Evolutionary conservation across 306 rosid genomes (phyloP).

Genomic region (Phaseolus lunatus): DNA sequence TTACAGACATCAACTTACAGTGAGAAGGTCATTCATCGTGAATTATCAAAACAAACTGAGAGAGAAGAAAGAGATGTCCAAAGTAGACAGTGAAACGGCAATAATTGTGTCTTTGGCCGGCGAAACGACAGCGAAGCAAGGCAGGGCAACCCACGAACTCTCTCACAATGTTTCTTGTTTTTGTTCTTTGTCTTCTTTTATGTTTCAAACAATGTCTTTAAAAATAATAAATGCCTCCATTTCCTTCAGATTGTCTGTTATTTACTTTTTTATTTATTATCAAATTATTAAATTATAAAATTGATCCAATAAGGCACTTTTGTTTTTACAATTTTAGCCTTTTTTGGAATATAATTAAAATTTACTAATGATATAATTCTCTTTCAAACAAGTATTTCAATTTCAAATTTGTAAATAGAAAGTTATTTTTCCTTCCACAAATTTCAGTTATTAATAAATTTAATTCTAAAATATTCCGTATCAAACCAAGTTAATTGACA

Average conservation of each 20-base stretch:
- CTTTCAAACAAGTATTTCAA: not conserved
- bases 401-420: no score
- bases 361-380: not conserved
- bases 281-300: not conserved
- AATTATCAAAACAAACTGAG: conserved; percentile 31
- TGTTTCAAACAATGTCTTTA: not conserved
- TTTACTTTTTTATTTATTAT: not conserved
- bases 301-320: no score
- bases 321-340: not conserved
- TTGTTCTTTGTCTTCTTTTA: conserved; percentile 6
- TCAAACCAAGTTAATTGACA: no score
- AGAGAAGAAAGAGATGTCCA: conserved; percentile 35
- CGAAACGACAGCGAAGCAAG: conserved; percentile 56
- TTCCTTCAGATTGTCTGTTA: not conserved
- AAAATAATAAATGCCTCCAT: conserved; percentile 3
- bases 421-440: no score
- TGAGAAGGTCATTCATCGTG: conserved; percentile 91
- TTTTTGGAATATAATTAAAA: not conserved
- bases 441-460: no score
- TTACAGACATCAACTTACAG: conserved; percentile 61
- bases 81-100: conserved; percentile 42
- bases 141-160: conserved; percentile 49
- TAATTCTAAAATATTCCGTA: no score
- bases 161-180: conserved; percentile 36
- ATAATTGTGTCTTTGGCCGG: conserved; percentile 54